A percentile compares a stretch with the other conserved stretches of the same genome.
Conservation (phyloP, 1,139 yeast species). For the Blastobotrys aristatus region DNA sequence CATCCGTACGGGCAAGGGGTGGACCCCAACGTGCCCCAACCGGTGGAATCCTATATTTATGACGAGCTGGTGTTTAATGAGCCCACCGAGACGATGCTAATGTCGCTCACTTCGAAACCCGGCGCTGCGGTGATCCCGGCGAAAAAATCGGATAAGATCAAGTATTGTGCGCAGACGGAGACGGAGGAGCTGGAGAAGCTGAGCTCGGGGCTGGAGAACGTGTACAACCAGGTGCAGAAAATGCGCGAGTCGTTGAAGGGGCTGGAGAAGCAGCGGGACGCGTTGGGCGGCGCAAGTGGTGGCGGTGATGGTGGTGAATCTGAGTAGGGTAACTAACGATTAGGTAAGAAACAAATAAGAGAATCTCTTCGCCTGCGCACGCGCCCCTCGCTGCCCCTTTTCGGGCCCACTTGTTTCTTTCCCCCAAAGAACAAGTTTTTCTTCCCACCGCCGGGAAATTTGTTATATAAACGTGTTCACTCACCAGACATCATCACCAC, state of each 20-base stretch:
- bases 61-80: constrained; percentile 94
- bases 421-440: too few relatives aligned
- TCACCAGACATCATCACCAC: too few relatives aligned
- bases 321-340: too few relatives aligned
- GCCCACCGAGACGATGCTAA: constrained; percentile 87
- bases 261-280: constrained; percentile 15
- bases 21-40: constrained; percentile 17
- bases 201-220: constrained; percentile 58
- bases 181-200: constrained; percentile 73
- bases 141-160: constrained; percentile 42
- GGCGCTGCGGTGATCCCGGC: constrained; percentile 68
- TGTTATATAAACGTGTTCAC: too few relatives aligned
- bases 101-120: constrained; percentile 69
- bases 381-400: too few relatives aligned
- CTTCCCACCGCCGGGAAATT: too few relatives aligned
- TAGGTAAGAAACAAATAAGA: too few relatives aligned
- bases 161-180: constrained; percentile 56
- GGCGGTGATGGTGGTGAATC: background rate
- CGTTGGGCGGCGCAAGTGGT: constrained; percentile 2
- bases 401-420: too few relatives aligned
- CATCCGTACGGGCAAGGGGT: constrained; percentile 60
- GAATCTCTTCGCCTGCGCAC: too few relatives aligned
- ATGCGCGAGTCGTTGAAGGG: constrained; percentile 18
- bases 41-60: constrained; percentile 65
- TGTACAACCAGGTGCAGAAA: constrained; percentile 39